A percentile compares a stretch with the other conserved stretches of the same genome.
Conservation (phyloP, 306 rosid genomes). For the Quercus alba region DNA sequence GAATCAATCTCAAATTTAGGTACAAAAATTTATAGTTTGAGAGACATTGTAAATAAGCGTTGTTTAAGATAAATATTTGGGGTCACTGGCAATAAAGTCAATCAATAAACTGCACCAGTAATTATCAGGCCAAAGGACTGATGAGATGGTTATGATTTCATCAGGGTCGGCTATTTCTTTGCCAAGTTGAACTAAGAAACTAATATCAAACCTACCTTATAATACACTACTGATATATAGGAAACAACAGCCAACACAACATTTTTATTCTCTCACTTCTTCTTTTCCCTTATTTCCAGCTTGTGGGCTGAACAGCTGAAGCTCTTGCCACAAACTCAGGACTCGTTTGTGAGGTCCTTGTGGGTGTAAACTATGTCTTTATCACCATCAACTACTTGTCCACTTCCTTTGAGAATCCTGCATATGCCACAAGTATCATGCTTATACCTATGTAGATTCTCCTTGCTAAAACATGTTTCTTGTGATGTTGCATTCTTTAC, state of each 20-base stretch:
- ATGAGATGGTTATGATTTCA: background rate
- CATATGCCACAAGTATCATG: background rate
- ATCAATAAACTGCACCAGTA: background rate
- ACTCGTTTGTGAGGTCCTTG: slow-evolving; percentile 58
- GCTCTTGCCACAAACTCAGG: slow-evolving; percentile 1
- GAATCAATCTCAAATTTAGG: too few relatives aligned
- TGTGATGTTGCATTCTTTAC: background rate
- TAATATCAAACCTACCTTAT: background rate
- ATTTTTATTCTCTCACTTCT: background rate
- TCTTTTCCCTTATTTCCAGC: slow-evolving; percentile 1
- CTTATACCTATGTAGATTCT: background rate
- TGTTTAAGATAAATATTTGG: background rate
- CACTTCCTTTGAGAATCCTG: slow-evolving; percentile 93
- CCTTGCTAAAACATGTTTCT: background rate
- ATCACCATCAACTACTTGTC: slow-evolving; percentile 89
- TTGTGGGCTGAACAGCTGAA: slow-evolving; percentile 6
- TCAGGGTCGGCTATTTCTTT: background rate
- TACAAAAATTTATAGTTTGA: too few relatives aligned
- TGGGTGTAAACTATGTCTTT: slow-evolving; percentile 64
- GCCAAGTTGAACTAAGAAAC: background rate
- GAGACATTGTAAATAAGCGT: too few relatives aligned
- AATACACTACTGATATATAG: background rate
- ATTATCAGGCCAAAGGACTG: background rate
- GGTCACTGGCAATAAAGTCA: background rate
- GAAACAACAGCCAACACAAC: background rate